Percentiles rank a stretch among this genome's conserved stretches.
Evolutionary conservation across 2,329 filamentous ascomycete species (phyloP).

Genomic region (Fusarium marasasianum): DNA sequence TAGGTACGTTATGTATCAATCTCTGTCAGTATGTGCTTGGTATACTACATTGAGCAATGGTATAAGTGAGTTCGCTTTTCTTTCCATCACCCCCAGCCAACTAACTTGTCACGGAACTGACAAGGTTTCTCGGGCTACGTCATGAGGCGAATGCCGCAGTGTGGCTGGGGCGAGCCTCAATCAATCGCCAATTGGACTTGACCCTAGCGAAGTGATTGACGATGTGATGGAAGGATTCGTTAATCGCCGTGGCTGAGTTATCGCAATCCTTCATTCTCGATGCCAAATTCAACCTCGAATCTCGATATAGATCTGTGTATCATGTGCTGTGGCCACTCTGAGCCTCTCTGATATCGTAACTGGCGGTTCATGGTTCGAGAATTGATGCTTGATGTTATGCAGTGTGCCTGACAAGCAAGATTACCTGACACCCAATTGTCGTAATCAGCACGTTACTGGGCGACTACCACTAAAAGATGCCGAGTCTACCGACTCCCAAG

Average conservation of each 20-base stretch:
- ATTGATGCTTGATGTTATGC: not conserved
- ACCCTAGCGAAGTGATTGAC: conserved; percentile 14
- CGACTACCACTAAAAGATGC: conserved; percentile 17
- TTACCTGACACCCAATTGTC: conserved; percentile 30
- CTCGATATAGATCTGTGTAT: conserved; percentile 11
- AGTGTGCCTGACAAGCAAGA: conserved; percentile 22
- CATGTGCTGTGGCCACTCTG: not conserved
- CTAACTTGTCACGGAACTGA: not conserved
- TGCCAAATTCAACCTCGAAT: conserved; percentile 6
- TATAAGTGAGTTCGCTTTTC: not conserved
- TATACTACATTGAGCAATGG: not conserved
- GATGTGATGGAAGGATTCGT: conserved; percentile 8
- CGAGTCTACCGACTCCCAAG: conserved; percentile 35
- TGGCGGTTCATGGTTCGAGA: not conserved
- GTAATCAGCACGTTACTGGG: conserved; percentile 21
- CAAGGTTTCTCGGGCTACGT: conserved; percentile 23
- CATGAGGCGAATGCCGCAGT: conserved; percentile 28
- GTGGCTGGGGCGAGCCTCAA: conserved; percentile 24
- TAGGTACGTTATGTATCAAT: not conserved
- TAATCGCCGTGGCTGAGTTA: conserved; percentile 27
- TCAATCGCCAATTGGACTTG: not conserved
- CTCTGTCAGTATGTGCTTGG: not conserved
- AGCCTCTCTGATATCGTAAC: conserved; percentile 19
- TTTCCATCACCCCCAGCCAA: not conserved
- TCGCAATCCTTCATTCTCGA: not conserved